Conservation (phyloP, 768 basidiomycete genomes). For the Thelephora ganbajun region DNA sequence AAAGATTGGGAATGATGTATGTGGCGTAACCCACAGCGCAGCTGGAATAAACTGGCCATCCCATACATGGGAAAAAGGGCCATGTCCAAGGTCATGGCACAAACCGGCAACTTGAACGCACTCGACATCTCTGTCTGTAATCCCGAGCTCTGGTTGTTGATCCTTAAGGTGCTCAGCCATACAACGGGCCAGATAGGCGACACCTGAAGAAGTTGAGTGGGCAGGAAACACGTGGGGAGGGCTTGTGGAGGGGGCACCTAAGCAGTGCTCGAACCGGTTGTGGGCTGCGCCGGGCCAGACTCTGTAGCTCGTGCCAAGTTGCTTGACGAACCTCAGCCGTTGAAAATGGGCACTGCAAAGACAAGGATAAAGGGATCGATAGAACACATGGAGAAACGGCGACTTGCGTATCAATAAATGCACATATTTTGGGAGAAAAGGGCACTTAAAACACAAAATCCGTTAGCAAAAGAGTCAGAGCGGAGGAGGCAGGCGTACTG, state of each 20-base stretch:
- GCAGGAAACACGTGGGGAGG: background rate
- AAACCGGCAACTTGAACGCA: conserved; percentile 74
- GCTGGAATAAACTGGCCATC: conserved; percentile 58
- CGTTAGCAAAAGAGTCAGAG: background rate
- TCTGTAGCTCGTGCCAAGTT: conserved; percentile 62
- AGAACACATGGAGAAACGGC: background rate
- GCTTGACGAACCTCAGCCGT: conserved; percentile 62
- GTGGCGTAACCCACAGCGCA: conserved; percentile 34
- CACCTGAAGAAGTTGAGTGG: conserved; percentile 31
- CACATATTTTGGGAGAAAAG: conserved; percentile 25
- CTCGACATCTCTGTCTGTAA: conserved; percentile 56
- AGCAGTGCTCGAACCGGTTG: conserved; percentile 71
- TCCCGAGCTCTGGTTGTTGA: conserved; percentile 45
- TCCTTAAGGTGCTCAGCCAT: conserved; percentile 43
- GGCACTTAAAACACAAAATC: conserved; percentile 10
- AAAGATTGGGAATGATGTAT: background rate
- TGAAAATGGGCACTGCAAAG: conserved; percentile 55
- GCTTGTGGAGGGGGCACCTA: conserved; percentile 34
- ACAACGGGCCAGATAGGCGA: conserved; percentile 56
- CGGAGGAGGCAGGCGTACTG: conserved; percentile 8
- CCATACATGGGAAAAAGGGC: conserved; percentile 82
- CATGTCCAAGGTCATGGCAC: conserved; percentile 79
- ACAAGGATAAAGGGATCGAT: background rate
- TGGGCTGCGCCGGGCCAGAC: conserved; percentile 73
- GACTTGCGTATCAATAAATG: conserved; percentile 58